These are phyloP conservation scores for Xerocomus cyaneibrunnescens DNA, from an alignment of 1,284 basidiomycete species.

Conservation along the genomic window DNA sequence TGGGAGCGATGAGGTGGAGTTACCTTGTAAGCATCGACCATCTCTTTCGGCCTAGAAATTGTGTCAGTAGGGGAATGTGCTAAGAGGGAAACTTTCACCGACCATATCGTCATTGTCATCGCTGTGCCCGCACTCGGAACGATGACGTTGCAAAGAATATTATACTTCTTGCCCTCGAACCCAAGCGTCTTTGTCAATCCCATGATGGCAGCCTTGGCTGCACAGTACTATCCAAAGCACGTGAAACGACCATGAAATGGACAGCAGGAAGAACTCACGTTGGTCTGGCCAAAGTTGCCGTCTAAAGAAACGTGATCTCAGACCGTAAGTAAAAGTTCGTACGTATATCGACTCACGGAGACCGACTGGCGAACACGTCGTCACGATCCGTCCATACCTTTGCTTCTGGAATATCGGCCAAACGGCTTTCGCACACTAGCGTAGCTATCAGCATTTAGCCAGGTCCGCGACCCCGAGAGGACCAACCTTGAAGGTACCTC, in stretches of 20 bases:
- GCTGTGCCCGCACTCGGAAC: constrained; percentile 90
- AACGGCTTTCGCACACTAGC: constrained; percentile 85
- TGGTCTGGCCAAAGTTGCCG: constrained; percentile 94
- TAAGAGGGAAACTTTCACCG: constrained; percentile 24
- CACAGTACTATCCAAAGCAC: constrained; percentile 61
- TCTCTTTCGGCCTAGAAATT: constrained; percentile 74
- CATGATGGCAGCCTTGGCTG: constrained; percentile 93
- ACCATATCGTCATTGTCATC: constrained; percentile 88
- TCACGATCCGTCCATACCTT: constrained; percentile 95
- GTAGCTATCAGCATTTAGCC: constrained; percentile 2
- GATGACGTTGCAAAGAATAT: constrained; percentile 86
- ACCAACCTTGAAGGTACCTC: constrained; percentile 69
- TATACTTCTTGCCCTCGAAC: constrained; percentile 91
- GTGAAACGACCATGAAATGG: constrained; percentile 3
- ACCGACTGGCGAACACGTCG: constrained; percentile 91
- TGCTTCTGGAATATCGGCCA: constrained; percentile 99
- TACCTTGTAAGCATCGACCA: constrained; percentile 92
- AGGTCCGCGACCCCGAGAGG: not conserved
- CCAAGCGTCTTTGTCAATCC: constrained; percentile 89
- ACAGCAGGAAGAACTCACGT: constrained; percentile 44
- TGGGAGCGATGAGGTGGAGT: constrained; percentile 1
- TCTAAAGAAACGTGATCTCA: constrained; percentile 44
- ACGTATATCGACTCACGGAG: constrained; percentile 61
- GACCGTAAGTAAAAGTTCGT: constrained; percentile 1
- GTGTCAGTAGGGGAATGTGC: not conserved